Percentiles rank a stretch among this genome's conserved stretches.
phyloP scores from a whole-genome alignment of 179 eudicot genomes.

The Silene coronaria region DNA sequence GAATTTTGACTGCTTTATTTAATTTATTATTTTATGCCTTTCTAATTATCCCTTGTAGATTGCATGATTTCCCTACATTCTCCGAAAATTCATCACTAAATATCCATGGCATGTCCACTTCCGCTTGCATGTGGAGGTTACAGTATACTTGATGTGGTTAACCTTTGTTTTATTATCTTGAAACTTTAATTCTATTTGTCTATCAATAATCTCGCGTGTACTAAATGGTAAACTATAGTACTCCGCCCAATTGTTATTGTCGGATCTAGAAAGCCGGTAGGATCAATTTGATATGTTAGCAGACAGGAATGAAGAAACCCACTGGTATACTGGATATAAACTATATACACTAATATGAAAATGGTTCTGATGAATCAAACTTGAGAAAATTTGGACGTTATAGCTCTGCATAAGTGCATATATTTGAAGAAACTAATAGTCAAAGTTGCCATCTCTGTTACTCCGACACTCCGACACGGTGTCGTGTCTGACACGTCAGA shows the following conservation, averaged over 20 bases:
- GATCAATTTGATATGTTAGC: constrained; percentile 1
- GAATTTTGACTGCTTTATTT: neutral
- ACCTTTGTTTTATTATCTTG: neutral
- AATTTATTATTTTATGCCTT: neutral
- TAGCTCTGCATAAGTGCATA: neutral
- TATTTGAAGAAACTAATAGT: neutral
- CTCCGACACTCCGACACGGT: too few species aligned
- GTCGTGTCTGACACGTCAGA: too few species aligned
- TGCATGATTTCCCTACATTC: neutral
- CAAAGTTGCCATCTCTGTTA: neutral
- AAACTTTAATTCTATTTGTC: neutral
- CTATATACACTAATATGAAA: neutral
- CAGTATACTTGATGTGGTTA: neutral
- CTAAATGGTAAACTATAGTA: neutral
- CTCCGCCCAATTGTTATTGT: neutral
- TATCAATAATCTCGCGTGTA: neutral
- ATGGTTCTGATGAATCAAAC: neutral
- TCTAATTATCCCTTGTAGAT: neutral
- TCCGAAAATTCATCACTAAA: neutral
- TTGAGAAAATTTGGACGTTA: neutral
- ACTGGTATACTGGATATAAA: neutral
- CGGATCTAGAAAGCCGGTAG: neutral
- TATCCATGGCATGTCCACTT: neutral
- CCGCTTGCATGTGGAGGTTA: neutral
- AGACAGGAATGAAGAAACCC: neutral